Evolutionary conservation across 352 stramenopile species (phyloP), one percentile per base, ranked within the genome.

Genomic region (Salisapilia sapeloensis): DNA sequence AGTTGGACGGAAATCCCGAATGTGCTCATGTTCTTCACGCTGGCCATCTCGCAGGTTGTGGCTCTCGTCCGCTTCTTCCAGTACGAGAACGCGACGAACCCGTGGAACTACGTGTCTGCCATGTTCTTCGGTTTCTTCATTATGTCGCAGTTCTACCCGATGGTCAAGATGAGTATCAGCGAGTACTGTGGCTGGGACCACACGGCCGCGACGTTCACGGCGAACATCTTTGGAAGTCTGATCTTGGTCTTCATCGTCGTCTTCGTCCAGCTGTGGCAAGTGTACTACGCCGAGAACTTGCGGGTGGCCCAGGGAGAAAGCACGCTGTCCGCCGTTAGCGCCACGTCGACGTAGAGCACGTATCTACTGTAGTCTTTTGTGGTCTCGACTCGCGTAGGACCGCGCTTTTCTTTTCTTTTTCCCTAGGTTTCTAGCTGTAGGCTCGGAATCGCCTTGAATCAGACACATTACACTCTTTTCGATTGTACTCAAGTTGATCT

Each of bases 101-200:
- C 76, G 40, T 89, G 72, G 76, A 86, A 89, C 48, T 89, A 86
- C 63, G 69, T 89, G 9, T 89, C 76, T 18, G 57, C 76, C 12
- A 78, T 80, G 56, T 91, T 91, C 47, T 89, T 91, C 35, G 76
- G 76, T 33, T 78, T 82, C 40, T 91, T 77, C 52, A 66, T 86
- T 36, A 83, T 84, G 70, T 62, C 50, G 38, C 61, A 91, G 43
- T 81, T 80, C 38, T 86, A 84, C 57, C 76, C 76, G 33, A 91
- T 91, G 76, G 76, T 91, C 39, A 86, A 86, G 60, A 91, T 91
- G 76, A 91, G 76, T 57, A 78, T 91, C 48, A 79, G 66, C 15
- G 67, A 84, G 56, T 91, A 91, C 61, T 85, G 64, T 60, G 75
- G 75, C 8, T 91, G 75, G 75, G 70, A 86, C 44, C 75, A 91